Evolutionary conservation across 1,139 yeast genomes (phyloP).

Genomic region (Kurtzmaniella quercitrusa): DNA sequence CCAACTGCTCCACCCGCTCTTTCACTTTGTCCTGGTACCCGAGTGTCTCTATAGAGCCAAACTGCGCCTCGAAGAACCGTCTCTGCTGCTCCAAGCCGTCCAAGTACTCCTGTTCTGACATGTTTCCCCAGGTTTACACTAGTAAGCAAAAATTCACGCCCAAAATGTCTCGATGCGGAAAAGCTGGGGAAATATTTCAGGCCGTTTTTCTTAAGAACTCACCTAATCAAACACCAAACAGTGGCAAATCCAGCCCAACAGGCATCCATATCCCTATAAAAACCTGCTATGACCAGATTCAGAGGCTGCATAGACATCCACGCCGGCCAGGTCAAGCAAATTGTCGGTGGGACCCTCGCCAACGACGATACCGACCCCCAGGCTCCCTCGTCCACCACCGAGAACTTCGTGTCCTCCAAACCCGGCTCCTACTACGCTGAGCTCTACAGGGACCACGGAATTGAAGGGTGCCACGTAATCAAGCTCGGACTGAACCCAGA

Average conservation of each 20-base stretch:
- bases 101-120: constrained; percentile 38
- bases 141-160: not conserved
- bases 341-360: constrained; percentile 86
- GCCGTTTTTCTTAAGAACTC: too few species aligned
- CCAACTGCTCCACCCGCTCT: constrained; percentile 5
- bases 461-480: constrained; percentile 86
- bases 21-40: constrained; percentile 57
- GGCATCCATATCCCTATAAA: too few species aligned
- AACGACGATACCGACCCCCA: constrained; percentile 39
- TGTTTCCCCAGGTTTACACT: constrained; percentile 9
- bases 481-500: constrained; percentile 74
- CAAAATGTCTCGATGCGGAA: not conserved
- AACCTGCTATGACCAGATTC: constrained; percentile 73
- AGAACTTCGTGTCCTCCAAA: constrained; percentile 77
- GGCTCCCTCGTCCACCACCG: constrained; percentile 34
- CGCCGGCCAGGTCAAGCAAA: constrained; percentile 91
- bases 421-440: constrained; percentile 75
- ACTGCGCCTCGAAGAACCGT: constrained; percentile 63
- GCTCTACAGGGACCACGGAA: constrained; percentile 55
- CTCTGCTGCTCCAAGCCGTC: constrained; percentile 53
- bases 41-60: constrained; percentile 56
- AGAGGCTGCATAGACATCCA: constrained; percentile 96
- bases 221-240: too few species aligned
- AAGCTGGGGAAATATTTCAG: not conserved
- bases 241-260: too few species aligned